Evolutionary conservation across 1,139 yeast species (phyloP), one percentile per base, ranked within the genome.

Genomic region (Yamadazyma friedrichii): DNA sequence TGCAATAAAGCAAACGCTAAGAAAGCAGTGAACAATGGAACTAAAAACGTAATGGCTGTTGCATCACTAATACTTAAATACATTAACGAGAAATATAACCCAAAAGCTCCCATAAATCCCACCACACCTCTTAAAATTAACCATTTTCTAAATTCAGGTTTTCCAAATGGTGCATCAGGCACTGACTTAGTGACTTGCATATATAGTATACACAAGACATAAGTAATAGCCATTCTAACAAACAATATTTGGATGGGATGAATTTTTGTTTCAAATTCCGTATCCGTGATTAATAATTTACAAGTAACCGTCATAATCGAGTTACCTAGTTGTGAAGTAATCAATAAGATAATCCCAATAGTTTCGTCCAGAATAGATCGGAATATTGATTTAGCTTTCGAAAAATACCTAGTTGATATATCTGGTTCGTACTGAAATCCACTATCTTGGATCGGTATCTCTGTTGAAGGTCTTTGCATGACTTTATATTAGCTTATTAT

Each of bases 71-170:
- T 73, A 42, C 88, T 78, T 36, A 89, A 69, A 58, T 85, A 87
- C 61, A 81, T 75, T 47, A 89, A 67, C 2, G 95, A 80, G 58
- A 73, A 87, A 59, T 88, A 88, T 55, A 84, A 63, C 3, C 88
- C 83, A 58, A 83, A 83, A 2, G 85, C 89, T 2, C 95, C 95
- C 46, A 83, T 59, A 51, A 87, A 88, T 3, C 97, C 97, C 15
- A 80, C 72, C 1, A 71, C 44, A 0, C 96, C 96, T 46, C 97
- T 69, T n/a, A 78, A 43, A 0, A 80, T 56, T 38, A 87, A 64
- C 51, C 80, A 67, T 40, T 61, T 56, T 13, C 96, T 66, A 31
- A 80, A 58, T 2, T 73, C 76, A 16, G 65, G 72, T 2, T 91
- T 88, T 0, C 96, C 96, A 49, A 83, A 72, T 2, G 93, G 84